Base-by-base conservation (phyloP, 257 asterid species). In the Solanum pimpinellifolium region DNA sequence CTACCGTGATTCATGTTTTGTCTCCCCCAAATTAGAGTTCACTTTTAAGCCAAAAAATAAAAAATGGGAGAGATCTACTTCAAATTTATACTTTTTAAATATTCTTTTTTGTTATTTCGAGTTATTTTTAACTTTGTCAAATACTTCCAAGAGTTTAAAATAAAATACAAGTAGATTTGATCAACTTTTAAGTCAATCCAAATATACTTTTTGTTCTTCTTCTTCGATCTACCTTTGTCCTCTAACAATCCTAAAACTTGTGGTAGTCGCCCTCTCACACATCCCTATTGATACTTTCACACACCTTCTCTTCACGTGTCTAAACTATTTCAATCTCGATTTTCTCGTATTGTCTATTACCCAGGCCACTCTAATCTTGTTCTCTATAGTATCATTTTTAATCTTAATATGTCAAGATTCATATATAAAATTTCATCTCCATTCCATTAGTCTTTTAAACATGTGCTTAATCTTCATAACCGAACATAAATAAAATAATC, bases 391-490 rank as follows among this genome's bases (percentile, higher is more conserved):
- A 7, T 20, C 25, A 20, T 56, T n/a, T 56, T 7, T 56, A 7
- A 56, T 56, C n/a, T 8, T 56, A 56, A 56, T 56, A 56, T 7
- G n/a, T 20, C 65, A 4, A 20, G 11, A 18, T 20, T 7, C 25
- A 56, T 8, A 18, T 20, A 3, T 20, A 20, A 56, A 20, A 0
- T 0, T 3, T 8, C 66, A 20, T 20, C 12, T 59, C 12, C 2
- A 59, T 4, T 20, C 2, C 27, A 12, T 59, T 59, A 2, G 9
- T 59, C 5, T 59, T 59, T 59, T 20, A 59, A 59, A 3, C 5
- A 2, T 21, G 25, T 59, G 66, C 25, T 59, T 59, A 0, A 20
- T 62, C n/a, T n/a, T 2, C 31, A 62, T 4, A 62, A 62, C 6
- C 31, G 4, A 52, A 52, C 9, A 52, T 16, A 52, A 52, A 16